Percentiles rank a stretch among this genome's conserved stretches.
phyloP scores from a whole-genome alignment of 306 rosid genomes.

The Nissolia schottii region DNA sequence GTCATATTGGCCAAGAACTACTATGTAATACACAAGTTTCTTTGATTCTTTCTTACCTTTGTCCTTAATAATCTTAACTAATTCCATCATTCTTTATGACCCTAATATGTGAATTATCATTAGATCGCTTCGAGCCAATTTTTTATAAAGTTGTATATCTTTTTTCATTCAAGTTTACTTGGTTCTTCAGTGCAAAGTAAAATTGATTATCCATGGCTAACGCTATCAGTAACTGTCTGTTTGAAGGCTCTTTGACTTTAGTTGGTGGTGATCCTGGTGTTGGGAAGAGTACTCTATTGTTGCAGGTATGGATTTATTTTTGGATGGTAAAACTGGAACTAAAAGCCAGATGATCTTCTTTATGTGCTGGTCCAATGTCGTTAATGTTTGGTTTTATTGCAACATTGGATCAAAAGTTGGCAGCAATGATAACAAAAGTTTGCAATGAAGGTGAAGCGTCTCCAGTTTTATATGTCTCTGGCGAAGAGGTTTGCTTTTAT shows the following conservation, averaged over 20 bases:
- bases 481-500: constrained; percentile 81
- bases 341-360: constrained; percentile 7
- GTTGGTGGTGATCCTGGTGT: constrained; percentile 97
- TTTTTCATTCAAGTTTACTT: constrained; percentile 9
- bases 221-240: constrained; percentile 26
- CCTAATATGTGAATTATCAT: background rate
- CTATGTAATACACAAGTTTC: too few relatives aligned
- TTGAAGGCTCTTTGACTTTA: constrained; percentile 82
- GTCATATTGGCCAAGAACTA: too few relatives aligned
- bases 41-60: too few relatives aligned
- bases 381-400: constrained; percentile 12
- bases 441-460: constrained; percentile 32
- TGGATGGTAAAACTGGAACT: constrained; percentile 1
- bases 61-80: too few relatives aligned
- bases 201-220: constrained; percentile 2
- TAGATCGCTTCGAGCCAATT: background rate
- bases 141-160: background rate
- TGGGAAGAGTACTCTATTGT: constrained; percentile 90
- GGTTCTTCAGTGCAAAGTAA: background rate
- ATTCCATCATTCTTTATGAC: too few relatives aligned
- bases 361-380: background rate
- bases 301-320: constrained; percentile 61
- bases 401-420: constrained; percentile 50
- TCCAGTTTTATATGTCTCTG: constrained; percentile 80
- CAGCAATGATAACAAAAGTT: constrained; percentile 68